Base-by-base conservation (phyloP, 2,329 filamentous ascomycete genomes). In the Sphaerostilbella broomeana region DNA sequence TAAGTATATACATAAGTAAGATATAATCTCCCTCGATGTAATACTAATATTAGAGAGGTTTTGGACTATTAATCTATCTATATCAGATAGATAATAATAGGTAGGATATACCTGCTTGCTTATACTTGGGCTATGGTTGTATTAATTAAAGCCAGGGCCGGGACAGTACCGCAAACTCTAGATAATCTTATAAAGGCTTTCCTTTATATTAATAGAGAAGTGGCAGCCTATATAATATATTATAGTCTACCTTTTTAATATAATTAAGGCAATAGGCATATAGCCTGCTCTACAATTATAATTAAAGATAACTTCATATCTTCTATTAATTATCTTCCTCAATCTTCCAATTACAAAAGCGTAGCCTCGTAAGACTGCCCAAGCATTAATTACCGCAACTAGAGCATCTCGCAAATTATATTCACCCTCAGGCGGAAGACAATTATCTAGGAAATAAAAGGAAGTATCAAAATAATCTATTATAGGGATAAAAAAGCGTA, bases 81-180 rank as follows among this genome's bases (percentile, higher is more conserved):
- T n/a, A n/a, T n/a, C n/a, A n/a, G n/a, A n/a, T n/a, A n/a, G n/a
- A n/a, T n/a, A n/a, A n/a, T n/a, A n/a, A 19, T 27, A 24, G 12
- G 12, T 30, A 12, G 42, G 40, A 34, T 36, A 35, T 6, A 21
- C 30, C 20, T 27, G 40, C 17, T 42, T 37, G 17, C 13, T 2
- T 6, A 28, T 27, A 36, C 30, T n/a, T n/a, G n/a, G 35, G 43
- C 18, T 29, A 20, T 10, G 36, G 16, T 37, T 38, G 12, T 40
- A 28, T 4, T 17, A 21, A 18, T 35, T n/a, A 24, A 39, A 50
- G 13, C 17, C 39, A 24, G n/a, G n/a, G n/a, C 47, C 38, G 15
- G 32, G 38, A 6, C 43, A 41, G 17, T 48, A 33, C 18, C n/a
- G 18, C 5, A 42, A 11, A 31, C 19, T 19, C 40, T 17, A 37